These are phyloP conservation scores for Picea abies DNA, from an alignment of 83 land plant genomes.

Conservation along the genomic window DNA sequence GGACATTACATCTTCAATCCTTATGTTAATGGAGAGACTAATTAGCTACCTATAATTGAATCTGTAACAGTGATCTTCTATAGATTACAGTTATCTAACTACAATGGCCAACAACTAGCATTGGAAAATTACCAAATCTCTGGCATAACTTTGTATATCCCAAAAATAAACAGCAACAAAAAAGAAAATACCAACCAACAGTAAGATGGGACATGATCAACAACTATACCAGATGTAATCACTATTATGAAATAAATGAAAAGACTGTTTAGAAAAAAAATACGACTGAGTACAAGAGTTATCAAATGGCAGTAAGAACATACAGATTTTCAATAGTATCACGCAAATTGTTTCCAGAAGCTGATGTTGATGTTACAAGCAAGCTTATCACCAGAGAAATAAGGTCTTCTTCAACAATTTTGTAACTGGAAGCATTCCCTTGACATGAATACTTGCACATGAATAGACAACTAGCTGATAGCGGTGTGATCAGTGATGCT, in stretches of 20 bases:
- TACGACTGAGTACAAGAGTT: background rate
- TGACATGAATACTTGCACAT: conserved; percentile 1
- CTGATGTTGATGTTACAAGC: background rate
- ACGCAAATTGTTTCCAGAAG: background rate
- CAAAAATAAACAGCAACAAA: no score
- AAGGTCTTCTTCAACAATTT: background rate
- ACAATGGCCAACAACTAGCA: background rate
- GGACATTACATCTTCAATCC: no score
- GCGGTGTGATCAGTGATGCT: background rate
- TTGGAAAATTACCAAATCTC: background rate
- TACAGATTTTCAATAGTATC: background rate
- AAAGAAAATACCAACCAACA: no score
- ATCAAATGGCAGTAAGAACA: background rate
- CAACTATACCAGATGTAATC: background rate
- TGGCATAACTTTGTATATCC: background rate
- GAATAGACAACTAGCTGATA: conserved; percentile 9
- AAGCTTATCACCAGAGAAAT: background rate
- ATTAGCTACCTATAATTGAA: no score
- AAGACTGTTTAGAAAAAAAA: background rate
- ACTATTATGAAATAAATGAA: background rate
- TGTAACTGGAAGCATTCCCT: background rate
- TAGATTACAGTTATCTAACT: background rate
- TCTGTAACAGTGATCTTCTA: background rate
- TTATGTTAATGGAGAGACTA: no score
- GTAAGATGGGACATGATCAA: no score